Conservation (phyloP, 2,329 filamentous ascomycete genomes). For the Pyrenophora seminiperda region DNA sequence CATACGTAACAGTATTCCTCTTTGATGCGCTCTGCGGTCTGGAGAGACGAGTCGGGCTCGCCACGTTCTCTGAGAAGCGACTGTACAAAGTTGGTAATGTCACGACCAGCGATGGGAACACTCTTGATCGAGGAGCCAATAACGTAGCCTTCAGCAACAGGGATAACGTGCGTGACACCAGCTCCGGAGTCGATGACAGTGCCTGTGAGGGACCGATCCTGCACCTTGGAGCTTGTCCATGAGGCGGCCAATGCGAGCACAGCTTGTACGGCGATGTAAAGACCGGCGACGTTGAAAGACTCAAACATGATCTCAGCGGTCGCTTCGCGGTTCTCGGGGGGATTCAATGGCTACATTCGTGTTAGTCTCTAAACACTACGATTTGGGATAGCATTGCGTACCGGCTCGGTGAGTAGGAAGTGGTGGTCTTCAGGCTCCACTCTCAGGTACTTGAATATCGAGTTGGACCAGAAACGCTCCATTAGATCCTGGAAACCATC, state of each 20-base stretch:
- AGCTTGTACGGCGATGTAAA: constrained; percentile 98
- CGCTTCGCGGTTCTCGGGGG: constrained; percentile 97
- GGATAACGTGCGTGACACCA: constrained; percentile 98
- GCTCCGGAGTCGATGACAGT: constrained; percentile 99
- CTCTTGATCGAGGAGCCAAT: constrained; percentile 99
- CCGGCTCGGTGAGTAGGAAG: constrained; percentile 96
- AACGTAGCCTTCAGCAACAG: constrained; percentile 97
- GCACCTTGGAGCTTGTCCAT: constrained; percentile 98
- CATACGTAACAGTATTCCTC: constrained; percentile 99
- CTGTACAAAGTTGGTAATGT: constrained; percentile 99
- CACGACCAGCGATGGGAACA: constrained; percentile 94
- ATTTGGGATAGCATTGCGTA: constrained; percentile 54
- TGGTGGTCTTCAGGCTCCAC: constrained; percentile 99
- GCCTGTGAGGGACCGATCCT: constrained; percentile 91
- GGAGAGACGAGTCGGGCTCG: constrained; percentile 93
- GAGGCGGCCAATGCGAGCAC: constrained; percentile 95
- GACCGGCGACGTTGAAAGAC: constrained; percentile 97
- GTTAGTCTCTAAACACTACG: constrained; percentile 15
- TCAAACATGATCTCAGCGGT: constrained; percentile 99
- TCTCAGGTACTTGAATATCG: constrained; percentile 98
- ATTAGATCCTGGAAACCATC: constrained; percentile 77
- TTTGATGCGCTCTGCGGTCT: constrained; percentile 98
- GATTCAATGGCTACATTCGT: constrained; percentile 80
- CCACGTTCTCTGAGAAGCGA: constrained; percentile 93
- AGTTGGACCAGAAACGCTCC: constrained; percentile 99